Conservation (phyloP, 176 grass and related monocot species). For the Phyllostachys edulis region DNA sequence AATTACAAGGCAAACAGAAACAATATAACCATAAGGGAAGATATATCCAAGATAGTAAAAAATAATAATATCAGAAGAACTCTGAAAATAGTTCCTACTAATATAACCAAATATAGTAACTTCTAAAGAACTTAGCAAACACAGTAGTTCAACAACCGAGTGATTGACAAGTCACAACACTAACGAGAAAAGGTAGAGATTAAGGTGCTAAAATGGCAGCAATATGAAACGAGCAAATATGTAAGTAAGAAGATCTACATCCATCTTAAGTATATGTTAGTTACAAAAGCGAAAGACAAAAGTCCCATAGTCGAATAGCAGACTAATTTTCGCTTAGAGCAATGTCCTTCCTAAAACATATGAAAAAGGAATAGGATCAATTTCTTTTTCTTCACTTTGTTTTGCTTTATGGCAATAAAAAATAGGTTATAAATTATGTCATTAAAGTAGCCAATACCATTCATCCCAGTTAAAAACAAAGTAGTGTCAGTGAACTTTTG, state of each 20-base stretch:
- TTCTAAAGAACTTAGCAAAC: background rate
- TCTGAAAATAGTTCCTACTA: background rate
- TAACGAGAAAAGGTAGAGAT: background rate
- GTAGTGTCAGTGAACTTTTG: conserved; percentile 8
- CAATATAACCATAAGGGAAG: background rate
- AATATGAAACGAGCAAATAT: conserved; percentile 19
- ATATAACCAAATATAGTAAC: conserved; percentile 7
- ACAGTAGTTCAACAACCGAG: background rate
- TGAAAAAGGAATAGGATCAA: background rate
- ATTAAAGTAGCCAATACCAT: background rate
- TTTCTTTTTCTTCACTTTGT: background rate
- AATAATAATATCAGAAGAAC: background rate
- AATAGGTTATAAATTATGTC: background rate
- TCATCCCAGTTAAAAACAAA: background rate
- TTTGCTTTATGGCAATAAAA: conserved; percentile 22
- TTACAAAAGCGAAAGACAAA: background rate
- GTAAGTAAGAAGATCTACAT: background rate
- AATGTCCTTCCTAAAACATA: background rate
- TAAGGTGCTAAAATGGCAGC: background rate
- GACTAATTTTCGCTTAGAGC: background rate
- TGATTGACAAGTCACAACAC: background rate
- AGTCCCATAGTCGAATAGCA: no score
- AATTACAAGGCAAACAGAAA: background rate
- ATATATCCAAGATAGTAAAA: background rate
- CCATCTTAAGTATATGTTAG: conserved; percentile 20